Evolutionary conservation across 2,329 filamentous ascomycete genomes (phyloP), one percentile per base, ranked within the genome.

Genomic region (Aspergillus pseudonomiae): DNA sequence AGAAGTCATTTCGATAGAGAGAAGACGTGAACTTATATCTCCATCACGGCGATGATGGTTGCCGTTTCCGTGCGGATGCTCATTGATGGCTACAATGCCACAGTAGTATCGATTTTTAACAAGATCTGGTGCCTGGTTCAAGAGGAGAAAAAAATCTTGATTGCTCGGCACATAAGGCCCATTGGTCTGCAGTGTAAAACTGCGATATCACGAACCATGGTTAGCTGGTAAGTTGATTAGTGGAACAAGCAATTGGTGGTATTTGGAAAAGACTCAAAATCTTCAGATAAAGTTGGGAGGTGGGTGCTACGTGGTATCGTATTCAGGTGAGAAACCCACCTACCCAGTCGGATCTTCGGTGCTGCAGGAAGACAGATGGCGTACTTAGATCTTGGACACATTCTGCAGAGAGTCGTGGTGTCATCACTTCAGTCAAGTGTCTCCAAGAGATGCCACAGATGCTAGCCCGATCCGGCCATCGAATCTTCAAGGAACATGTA

Each of bases 281-380:
- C 34, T 21, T 46, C 41, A 57, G 26, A 63, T 48, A 53, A 57
- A 67, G 62, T 62, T 12, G 32, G 11, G 53, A 63, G 70, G 68
- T 71, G 74, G 63, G 74, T 74, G 74, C 72, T 55, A 46, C 60
- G 65, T 55, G 63, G 73, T 73, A 65, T 67, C 71, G 19, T n/a
- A 74, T 75, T 66, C 56, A 57, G 53, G 58, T 60, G 34, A 61
- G 41, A 43, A 60, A 53, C 62, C 66, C 57, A 67, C 57, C 60
- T 64, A 56, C 50, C 63, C 64, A 66, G 62, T 32, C 54, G 21
- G 60, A 32, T 32, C 62, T 63, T 50, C 30, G 41, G 50, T 21
- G 30, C 9, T 43, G 41, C n/a, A 50, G 57, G 19, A 48, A 57
- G 21, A 45, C 45, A 60, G 10, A 53, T 16, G 41, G 28, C 52